Conservation (phyloP, 768 basidiomycete genomes). For the Polyporus arcularius region DNA sequence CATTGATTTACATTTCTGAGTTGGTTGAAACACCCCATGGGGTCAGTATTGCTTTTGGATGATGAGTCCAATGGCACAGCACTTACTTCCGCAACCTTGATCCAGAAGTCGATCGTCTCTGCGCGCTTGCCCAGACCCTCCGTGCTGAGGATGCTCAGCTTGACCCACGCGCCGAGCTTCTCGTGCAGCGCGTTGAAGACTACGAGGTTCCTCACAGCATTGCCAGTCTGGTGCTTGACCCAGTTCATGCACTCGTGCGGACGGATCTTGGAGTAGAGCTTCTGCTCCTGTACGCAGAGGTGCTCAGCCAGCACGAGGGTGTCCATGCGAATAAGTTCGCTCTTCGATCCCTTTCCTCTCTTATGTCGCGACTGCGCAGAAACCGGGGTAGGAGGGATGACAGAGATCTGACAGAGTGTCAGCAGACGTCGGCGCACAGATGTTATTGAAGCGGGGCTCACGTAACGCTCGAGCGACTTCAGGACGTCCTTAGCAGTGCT, state of each 20-base stretch:
- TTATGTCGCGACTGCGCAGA: conserved; percentile 27
- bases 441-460: conserved; percentile 36
- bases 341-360: conserved; percentile 52
- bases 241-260: conserved; percentile 76
- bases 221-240: conserved; percentile 40
- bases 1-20: conserved; percentile 62
- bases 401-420: conserved; percentile 8
- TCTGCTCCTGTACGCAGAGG: conserved; percentile 72
- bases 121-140: conserved; percentile 55
- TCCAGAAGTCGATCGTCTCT: conserved; percentile 70
- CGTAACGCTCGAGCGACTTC: conserved; percentile 55
- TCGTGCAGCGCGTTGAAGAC: conserved; percentile 63
- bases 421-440: conserved; percentile 7
- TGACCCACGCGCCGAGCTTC: conserved; percentile 67
- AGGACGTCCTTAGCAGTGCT: conserved; percentile 50
- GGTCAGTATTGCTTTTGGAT: too few species aligned
- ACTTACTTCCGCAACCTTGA: conserved; percentile 74
- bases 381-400: conserved; percentile 22
- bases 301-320: conserved; percentile 77
- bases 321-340: conserved; percentile 67
- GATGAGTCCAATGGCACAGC: neutral
- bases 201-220: conserved; percentile 44
- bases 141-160: conserved; percentile 55
- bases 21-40: neutral
- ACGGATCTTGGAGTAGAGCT: conserved; percentile 67